These are phyloP conservation scores for Plectranthus barbatus DNA, from an alignment of 257 asterid genomes.

Conservation along the genomic window DNA sequence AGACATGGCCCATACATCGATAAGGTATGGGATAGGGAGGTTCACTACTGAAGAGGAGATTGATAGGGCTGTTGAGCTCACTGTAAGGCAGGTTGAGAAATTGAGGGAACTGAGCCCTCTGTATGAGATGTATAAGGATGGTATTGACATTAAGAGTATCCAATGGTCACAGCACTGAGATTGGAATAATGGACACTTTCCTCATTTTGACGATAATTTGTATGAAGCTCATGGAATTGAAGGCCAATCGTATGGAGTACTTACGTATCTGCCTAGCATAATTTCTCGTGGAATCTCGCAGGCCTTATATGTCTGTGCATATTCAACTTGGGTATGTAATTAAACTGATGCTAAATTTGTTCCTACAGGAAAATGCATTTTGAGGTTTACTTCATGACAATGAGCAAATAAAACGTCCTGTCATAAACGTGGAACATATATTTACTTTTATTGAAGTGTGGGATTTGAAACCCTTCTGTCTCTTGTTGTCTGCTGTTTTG, in stretches of 20 bases:
- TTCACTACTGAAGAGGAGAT: slow-evolving; percentile 86
- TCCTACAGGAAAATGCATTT: slow-evolving; percentile 1
- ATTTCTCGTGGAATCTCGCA: neutral
- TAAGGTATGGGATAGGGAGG: slow-evolving; percentile 97
- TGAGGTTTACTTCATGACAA: slow-evolving; percentile 9
- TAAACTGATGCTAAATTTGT: slow-evolving; percentile 6
- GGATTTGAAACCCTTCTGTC: neutral
- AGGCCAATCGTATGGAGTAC: neutral
- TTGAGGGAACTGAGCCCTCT: slow-evolving; percentile 97
- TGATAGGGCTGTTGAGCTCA: slow-evolving; percentile 78
- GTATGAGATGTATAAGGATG: slow-evolving; percentile 92
- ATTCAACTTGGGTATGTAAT: slow-evolving; percentile 3
- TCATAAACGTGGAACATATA: neutral
- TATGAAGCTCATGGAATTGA: slow-evolving; percentile 4
- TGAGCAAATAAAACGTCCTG: neutral
- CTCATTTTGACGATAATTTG: neutral
- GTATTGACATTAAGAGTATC: slow-evolving; percentile 84
- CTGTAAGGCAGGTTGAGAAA: slow-evolving; percentile 87
- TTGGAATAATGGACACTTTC: neutral
- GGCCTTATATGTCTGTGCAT: slow-evolving; percentile 20
- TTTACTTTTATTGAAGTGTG: neutral
- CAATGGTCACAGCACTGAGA: slow-evolving; percentile 86
- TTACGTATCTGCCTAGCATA: neutral
- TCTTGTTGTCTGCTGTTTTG: neutral
- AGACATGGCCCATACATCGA: slow-evolving; percentile 97